These are phyloP conservation scores for Myriosclerotinia curreyana DNA, from an alignment of 2,329 filamentous ascomycete genomes.

Conservation along the genomic window DNA sequence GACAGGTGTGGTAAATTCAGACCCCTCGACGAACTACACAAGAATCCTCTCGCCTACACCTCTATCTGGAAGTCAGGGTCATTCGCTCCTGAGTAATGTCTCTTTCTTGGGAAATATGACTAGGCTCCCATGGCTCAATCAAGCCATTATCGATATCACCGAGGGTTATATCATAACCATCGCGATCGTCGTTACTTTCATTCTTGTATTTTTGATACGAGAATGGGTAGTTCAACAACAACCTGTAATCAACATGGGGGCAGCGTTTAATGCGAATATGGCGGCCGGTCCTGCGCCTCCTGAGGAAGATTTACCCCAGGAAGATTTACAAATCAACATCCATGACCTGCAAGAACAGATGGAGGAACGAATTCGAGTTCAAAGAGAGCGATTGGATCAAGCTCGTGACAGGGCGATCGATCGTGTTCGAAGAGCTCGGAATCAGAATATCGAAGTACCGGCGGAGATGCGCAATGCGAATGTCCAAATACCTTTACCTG, in stretches of 20 bases:
- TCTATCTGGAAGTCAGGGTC: conserved; percentile 23
- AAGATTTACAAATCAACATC: conserved; percentile 14
- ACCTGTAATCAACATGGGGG: conserved; percentile 81
- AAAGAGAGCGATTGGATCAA: conserved; percentile 23
- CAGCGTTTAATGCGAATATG: conserved; percentile 51
- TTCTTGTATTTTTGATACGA: conserved; percentile 91
- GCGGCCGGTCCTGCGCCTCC: conserved; percentile 46
- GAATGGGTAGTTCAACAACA: conserved; percentile 99
- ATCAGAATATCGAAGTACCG: background rate
- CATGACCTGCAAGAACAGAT: conserved; percentile 20
- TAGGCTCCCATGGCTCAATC: conserved; percentile 68
- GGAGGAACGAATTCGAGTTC: conserved; percentile 16
- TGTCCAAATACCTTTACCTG: background rate
- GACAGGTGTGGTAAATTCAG: conserved; percentile 22
- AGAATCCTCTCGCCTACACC: conserved; percentile 20
- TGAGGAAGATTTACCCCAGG: conserved; percentile 24
- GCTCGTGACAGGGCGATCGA: conserved; percentile 3
- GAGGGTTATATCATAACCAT: conserved; percentile 95
- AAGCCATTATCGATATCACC: conserved; percentile 74
- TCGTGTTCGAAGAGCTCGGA: conserved; percentile 21
- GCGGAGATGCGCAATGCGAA: conserved; percentile 2
- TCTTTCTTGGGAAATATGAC: conserved; percentile 60
- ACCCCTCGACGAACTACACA: conserved; percentile 22
- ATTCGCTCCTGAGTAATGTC: conserved; percentile 56
- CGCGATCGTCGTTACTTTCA: conserved; percentile 87